A percentile compares a stretch with the other conserved stretches of the same genome.
These are phyloP conservation scores for Tylopilus cervinicoccineus DNA, from an alignment of 768 basidiomycete genomes.

Conservation along the genomic window DNA sequence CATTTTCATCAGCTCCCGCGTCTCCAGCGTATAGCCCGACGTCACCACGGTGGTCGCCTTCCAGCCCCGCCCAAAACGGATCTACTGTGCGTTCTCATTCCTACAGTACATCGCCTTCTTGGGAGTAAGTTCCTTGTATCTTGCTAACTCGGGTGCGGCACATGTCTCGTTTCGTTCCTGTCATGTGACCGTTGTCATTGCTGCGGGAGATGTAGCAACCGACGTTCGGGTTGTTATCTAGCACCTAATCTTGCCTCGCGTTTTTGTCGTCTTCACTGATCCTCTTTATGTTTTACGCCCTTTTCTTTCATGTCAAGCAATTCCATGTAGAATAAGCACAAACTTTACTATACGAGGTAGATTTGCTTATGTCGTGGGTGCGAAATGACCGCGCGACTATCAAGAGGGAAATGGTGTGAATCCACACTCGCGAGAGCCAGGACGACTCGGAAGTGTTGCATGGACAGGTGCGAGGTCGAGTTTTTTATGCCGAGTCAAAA, in stretches of 20 bases:
- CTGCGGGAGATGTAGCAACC: slow-evolving; percentile 5
- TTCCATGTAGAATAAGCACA: slow-evolving; percentile 35
- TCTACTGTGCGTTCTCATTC: slow-evolving; percentile 37
- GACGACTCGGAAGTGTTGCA: too few species aligned
- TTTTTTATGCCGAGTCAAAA: background rate
- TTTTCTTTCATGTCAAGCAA: slow-evolving; percentile 24
- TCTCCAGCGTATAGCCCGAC: slow-evolving; percentile 86
- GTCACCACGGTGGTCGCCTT: slow-evolving; percentile 80
- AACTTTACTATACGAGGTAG: slow-evolving; percentile 7
- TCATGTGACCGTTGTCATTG: slow-evolving; percentile 5
- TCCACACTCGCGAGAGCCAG: too few species aligned
- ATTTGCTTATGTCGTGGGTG: slow-evolving; percentile 6
- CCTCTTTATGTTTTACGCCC: slow-evolving; percentile 9
- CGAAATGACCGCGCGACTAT: background rate
- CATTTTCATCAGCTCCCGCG: slow-evolving; percentile 55
- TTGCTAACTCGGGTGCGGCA: slow-evolving; percentile 14
- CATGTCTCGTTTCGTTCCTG: slow-evolving; percentile 1
- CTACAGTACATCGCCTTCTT: slow-evolving; percentile 49
- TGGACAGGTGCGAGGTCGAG: too few species aligned
- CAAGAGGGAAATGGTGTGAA: too few species aligned
- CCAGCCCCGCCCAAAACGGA: slow-evolving; percentile 65
- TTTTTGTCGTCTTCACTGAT: slow-evolving; percentile 9
- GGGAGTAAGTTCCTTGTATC: slow-evolving; percentile 40
- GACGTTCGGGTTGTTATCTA: slow-evolving; percentile 10
- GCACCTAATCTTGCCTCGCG: slow-evolving; percentile 21